These are phyloP conservation scores for Aspergillus kassunensis DNA, from an alignment of 495 filamentous ascomycete species.

Conservation along the genomic window DNA sequence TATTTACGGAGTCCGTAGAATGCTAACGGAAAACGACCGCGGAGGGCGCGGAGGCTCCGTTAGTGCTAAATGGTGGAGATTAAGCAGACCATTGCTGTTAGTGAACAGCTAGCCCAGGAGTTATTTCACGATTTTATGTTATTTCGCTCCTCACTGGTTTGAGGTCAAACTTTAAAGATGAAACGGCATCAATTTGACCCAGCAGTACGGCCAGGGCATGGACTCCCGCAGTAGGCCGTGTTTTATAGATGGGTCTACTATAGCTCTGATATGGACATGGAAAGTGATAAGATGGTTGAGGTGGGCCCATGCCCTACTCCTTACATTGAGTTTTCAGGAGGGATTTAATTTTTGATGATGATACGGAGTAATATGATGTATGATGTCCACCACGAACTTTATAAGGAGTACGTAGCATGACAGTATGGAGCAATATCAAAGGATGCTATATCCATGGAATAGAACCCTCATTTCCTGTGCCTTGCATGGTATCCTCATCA, in stretches of 20 bases:
- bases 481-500: constrained; percentile 13
- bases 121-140: too few species aligned
- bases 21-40: too few species aligned
- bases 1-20: too few species aligned
- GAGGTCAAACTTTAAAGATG: constrained; percentile 20
- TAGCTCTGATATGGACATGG: too few species aligned
- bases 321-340: not conserved
- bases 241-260: too few species aligned
- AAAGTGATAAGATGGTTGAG: too few species aligned
- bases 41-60: too few species aligned
- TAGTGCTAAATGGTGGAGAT: too few species aligned
- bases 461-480: constrained; percentile 3
- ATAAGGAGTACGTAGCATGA: not conserved
- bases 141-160: constrained; percentile 1
- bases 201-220: constrained; percentile 29
- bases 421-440: not conserved
- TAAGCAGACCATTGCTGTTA: too few species aligned
- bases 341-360: not conserved
- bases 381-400: not conserved
- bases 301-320: not conserved
- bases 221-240: constrained; percentile 32
- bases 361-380: not conserved
- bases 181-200: constrained; percentile 24
- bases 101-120: too few species aligned
- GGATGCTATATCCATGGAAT: not conserved